Conservation (phyloP, 805 yeast genomes). For the Metschnikowia picachoensis region DNA sequence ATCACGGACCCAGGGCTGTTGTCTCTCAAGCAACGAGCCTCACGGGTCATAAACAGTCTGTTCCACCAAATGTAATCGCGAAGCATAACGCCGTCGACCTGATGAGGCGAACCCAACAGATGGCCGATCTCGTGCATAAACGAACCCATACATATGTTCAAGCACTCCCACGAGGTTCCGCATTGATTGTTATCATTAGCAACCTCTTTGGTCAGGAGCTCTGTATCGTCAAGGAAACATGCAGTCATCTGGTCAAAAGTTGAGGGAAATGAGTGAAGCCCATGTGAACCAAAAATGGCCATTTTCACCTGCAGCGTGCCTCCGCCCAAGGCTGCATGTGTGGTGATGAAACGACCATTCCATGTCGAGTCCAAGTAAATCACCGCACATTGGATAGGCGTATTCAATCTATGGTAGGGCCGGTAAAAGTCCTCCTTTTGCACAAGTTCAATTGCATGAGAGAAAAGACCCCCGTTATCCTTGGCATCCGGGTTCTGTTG, state of each 20-base stretch:
- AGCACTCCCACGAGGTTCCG: constrained; percentile 86
- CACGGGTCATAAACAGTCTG: constrained; percentile 76
- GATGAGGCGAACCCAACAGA: constrained; percentile 86
- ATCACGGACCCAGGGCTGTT: constrained; percentile 41
- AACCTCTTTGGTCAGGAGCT: constrained; percentile 60
- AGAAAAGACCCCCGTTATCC: constrained; percentile 71
- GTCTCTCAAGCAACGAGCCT: constrained; percentile 53
- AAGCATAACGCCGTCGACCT: constrained; percentile 84
- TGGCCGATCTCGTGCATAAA: constrained; percentile 96
- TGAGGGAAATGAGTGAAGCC: constrained; percentile 90
- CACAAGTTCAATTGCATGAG: constrained; percentile 76
- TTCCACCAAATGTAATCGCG: constrained; percentile 80
- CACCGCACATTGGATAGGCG: constrained; percentile 77
- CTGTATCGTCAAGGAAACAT: constrained; percentile 69
- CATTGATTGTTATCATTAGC: constrained; percentile 87
- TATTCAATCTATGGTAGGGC: constrained; percentile 29
- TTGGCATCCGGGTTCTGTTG: constrained; percentile 79
- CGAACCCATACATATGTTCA: constrained; percentile 85
- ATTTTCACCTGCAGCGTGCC: constrained; percentile 64
- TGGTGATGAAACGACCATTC: constrained; percentile 65
- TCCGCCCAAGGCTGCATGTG: constrained; percentile 96
- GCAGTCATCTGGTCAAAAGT: constrained; percentile 66
- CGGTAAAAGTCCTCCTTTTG: constrained; percentile 37
- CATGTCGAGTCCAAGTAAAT: constrained; percentile 82
- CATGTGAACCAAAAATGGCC: constrained; percentile 94